A percentile compares a stretch with the other conserved stretches of the same genome.
phyloP scores from a whole-genome alignment of 2,329 filamentous ascomycete species.

The Coniella lustricola region DNA sequence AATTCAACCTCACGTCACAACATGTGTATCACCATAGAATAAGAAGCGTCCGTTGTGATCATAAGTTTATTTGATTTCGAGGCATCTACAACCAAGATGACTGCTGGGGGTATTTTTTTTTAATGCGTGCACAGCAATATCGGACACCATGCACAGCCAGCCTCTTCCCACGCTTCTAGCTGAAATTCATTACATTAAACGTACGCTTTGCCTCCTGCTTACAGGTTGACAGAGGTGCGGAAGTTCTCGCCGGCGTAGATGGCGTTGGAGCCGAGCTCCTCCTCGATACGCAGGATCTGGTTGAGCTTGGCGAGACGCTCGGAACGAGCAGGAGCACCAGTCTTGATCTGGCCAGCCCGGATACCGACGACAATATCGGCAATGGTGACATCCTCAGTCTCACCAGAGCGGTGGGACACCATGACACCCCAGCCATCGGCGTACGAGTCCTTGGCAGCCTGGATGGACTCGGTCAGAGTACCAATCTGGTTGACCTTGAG shows the following conservation, averaged over 20 bases:
- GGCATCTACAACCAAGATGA: slow-evolving; percentile 11
- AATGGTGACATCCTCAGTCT: slow-evolving; percentile 99
- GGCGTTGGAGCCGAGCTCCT: slow-evolving; percentile 90
- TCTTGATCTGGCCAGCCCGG: slow-evolving; percentile 97
- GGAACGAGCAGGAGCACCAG: slow-evolving; percentile 88
- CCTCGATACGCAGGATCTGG: slow-evolving; percentile 99
- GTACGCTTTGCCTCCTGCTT: slow-evolving; percentile 32
- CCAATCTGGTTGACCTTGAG: slow-evolving; percentile 99
- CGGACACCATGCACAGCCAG: slow-evolving; percentile 1
- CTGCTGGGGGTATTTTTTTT: slow-evolving; percentile 10
- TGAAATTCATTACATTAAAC: no score
- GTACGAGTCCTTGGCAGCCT: slow-evolving; percentile 98
- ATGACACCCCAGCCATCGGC: slow-evolving; percentile 96
- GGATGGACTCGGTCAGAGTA: slow-evolving; percentile 96
- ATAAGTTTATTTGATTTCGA: slow-evolving; percentile 9
- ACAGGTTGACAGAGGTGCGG: slow-evolving; percentile 84
- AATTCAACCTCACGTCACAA: no score
- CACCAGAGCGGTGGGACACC: slow-evolving; percentile 98
- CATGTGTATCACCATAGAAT: not conserved
- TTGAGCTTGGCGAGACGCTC: slow-evolving; percentile 99
- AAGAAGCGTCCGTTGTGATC: slow-evolving; percentile 9
- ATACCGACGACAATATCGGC: slow-evolving; percentile 96
- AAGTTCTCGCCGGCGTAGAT: slow-evolving; percentile 90
- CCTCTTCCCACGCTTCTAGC: no score
- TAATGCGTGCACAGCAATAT: slow-evolving; percentile 7